These are phyloP conservation scores for Endotrypanum monterogeii DNA, from an alignment of 208 protist species.

Conservation along the genomic window DNA sequence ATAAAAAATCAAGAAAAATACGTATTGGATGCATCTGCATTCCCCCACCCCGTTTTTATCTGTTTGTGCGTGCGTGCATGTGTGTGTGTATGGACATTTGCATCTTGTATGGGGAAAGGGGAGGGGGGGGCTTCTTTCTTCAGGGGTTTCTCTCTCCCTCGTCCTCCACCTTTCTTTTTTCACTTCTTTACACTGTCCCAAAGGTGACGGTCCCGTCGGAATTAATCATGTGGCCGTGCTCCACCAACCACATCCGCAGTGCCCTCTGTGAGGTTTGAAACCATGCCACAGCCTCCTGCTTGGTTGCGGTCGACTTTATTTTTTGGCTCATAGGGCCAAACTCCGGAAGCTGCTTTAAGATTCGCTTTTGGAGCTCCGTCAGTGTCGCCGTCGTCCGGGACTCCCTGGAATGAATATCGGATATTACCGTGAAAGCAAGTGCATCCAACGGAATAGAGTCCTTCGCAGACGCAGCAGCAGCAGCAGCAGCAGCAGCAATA, in stretches of 20 bases:
- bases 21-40: neutral
- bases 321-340: conserved; percentile 63
- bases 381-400: conserved; percentile 39
- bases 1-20: neutral
- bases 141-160: neutral
- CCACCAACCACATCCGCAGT: conserved; percentile 52
- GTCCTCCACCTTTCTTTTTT: neutral
- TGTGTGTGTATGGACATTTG: no score
- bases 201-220: conserved; percentile 62
- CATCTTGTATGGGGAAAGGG: no score
- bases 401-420: conserved; percentile 12
- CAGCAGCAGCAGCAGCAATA: no score
- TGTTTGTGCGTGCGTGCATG: no score
- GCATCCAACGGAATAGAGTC: conserved; percentile 5
- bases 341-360: conserved; percentile 66
- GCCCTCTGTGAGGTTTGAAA: conserved; percentile 52
- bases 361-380: conserved; percentile 62
- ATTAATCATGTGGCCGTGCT: conserved; percentile 57
- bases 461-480: neutral
- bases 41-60: neutral
- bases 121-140: no score
- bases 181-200: neutral
- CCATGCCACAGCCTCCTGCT: conserved; percentile 68
- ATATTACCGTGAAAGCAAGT: conserved; percentile 24
- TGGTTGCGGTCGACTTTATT: conserved; percentile 41